Conservation (phyloP, 2,329 filamentous ascomycete species). For the Penicillium aurantiogriseum region DNA sequence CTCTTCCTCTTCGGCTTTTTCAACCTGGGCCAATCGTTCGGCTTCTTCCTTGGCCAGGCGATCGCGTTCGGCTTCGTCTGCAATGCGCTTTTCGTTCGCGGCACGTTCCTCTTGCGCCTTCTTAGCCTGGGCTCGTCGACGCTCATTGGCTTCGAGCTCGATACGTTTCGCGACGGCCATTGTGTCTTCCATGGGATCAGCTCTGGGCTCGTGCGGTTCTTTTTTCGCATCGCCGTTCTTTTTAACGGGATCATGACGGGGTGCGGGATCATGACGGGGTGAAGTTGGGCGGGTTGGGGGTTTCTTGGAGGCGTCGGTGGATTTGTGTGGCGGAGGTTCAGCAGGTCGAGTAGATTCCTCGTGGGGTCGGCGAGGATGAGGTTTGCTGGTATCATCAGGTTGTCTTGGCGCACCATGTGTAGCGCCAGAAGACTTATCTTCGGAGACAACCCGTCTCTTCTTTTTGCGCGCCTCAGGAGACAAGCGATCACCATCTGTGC, state of each 20-base stretch:
- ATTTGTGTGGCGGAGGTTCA: constrained; percentile 13
- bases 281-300: constrained; percentile 6
- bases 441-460: constrained; percentile 42
- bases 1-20: constrained; percentile 46
- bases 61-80: constrained; percentile 30
- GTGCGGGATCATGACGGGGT: constrained; percentile 12
- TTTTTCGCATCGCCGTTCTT: constrained; percentile 31
- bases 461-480: constrained; percentile 42
- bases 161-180: constrained; percentile 33
- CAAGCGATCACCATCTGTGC: constrained; percentile 31
- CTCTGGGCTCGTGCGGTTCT: constrained; percentile 32
- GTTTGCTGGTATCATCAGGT: constrained; percentile 22
- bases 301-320: constrained; percentile 14
- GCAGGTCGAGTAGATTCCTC: constrained; percentile 13
- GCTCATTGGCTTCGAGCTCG: constrained; percentile 28
- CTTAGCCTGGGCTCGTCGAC: constrained; percentile 25
- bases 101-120: constrained; percentile 34
- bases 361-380: constrained; percentile 15
- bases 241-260: constrained; percentile 12
- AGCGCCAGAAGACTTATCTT: constrained; percentile 36
- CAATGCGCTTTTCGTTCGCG: constrained; percentile 30
- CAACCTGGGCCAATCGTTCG: constrained; percentile 36
- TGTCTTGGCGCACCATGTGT: constrained; percentile 34
- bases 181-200: constrained; percentile 29
- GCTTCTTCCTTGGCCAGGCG: constrained; percentile 36